Percentiles rank a stretch among this genome's conserved stretches.
phyloP scores from a whole-genome alignment of 2,329 filamentous ascomycete species.

The Pseudocercospora fijiensis region DNA sequence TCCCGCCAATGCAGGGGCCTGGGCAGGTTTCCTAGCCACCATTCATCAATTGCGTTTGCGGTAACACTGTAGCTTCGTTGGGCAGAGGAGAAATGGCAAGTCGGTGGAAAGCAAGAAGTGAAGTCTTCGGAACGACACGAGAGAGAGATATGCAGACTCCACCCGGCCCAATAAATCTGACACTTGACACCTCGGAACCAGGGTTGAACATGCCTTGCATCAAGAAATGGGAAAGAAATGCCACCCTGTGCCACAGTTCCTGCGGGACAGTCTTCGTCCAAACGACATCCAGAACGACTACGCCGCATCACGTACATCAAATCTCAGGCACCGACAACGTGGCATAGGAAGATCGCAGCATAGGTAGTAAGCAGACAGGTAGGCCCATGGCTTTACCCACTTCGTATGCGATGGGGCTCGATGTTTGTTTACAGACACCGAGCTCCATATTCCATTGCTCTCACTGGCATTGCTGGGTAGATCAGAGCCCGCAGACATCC shows the following conservation, averaged over 20 bases:
- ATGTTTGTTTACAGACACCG: too few relatives aligned
- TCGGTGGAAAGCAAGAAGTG: neutral
- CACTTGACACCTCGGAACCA: neutral
- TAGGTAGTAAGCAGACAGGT: neutral
- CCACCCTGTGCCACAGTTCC: neutral
- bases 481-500: too few relatives aligned
- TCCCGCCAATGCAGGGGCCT: slow-evolving; percentile 6
- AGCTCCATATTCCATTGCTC: too few relatives aligned
- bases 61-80: neutral
- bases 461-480: too few relatives aligned
- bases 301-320: neutral
- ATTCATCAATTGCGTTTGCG: too few relatives aligned
- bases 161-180: neutral
- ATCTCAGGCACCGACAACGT: neutral
- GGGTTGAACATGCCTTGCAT: neutral
- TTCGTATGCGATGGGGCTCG: neutral
- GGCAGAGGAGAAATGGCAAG: neutral
- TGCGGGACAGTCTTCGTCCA: neutral
- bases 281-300: neutral
- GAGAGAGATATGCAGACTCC: neutral
- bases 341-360: neutral
- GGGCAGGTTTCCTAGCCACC: neutral
- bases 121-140: neutral
- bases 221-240: neutral
- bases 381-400: neutral